Evolutionary conservation across 805 yeast species (phyloP), one percentile per base, ranked within the genome.

Genomic region (Candida ficus): DNA sequence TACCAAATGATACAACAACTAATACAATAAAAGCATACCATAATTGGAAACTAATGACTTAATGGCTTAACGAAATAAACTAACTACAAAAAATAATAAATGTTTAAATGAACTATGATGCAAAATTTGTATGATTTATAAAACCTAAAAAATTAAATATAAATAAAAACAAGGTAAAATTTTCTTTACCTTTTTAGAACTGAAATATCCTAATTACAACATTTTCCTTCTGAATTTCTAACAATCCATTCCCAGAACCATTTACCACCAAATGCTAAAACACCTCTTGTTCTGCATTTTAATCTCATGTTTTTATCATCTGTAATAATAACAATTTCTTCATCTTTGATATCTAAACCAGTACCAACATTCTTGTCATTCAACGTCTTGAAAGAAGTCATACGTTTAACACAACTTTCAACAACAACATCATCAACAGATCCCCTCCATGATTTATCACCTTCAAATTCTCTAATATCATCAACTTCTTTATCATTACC

Each of bases 231-330:
- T 4, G 62, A 49, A 31, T 70, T 57, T 33, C 56, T 56, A 41
- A 74, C 80, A 36, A 78, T 59, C 41, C 70, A 76, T 35, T 61
- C 60, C 57, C 77, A 77, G 37, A 80, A 64, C 85, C 85, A 80
- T 44, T 71, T 68, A 44, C 83, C 76, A 39, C 75, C 78, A 56
- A 69, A 75, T 33, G 76, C 70, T 7, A 73, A 63, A 29, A 77
- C 65, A 1, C 78, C 78, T n/a, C 72, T 64, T 4, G 76, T 63
- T 50, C 76, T 74, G 2, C 87, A 80, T 47, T 85, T 74, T 30
- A 78, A 58, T 46, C 84, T 66, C 85, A 84, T 78, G 47, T 79
- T 82, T 41, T 79, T 64, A 56, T 85, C 91, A 60, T 84, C 91
- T 2, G 90, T 80, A 28, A 84, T 75, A 37, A 84, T 61, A 21